Conservation (phyloP, 2,329 filamentous ascomycete genomes). For the Penicillium griseofulvum region DNA sequence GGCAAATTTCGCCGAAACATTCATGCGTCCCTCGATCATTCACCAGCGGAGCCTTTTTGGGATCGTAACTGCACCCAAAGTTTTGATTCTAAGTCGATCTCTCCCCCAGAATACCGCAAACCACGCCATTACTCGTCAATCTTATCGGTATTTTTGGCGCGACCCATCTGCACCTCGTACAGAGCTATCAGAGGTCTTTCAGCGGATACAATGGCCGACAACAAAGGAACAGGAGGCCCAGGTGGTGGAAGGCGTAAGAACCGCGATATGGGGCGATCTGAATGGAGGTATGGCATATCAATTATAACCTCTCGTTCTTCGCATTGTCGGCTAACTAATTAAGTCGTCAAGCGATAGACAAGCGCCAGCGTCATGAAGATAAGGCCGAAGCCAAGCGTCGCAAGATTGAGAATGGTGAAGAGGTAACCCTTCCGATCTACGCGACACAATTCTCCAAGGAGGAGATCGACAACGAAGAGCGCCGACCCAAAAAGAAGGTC, state of each 20-base stretch:
- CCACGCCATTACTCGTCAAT: neutral
- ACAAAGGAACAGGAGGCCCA: conserved; percentile 33
- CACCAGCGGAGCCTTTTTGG: conserved; percentile 18
- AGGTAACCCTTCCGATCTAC: conserved; percentile 49
- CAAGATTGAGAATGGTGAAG: conserved; percentile 50
- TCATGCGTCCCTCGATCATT: conserved; percentile 17
- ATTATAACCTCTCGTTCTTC: conserved; percentile 2
- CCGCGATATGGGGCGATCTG: conserved; percentile 64
- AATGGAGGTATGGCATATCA: conserved; percentile 57
- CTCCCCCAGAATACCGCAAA: neutral
- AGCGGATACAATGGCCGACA: conserved; percentile 33
- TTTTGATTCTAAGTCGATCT: neutral
- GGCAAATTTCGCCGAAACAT: conserved; percentile 11
- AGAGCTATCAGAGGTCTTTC: conserved; percentile 19
- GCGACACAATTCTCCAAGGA: conserved; percentile 65
- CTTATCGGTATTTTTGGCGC: conserved; percentile 1
- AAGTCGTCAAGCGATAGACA: conserved; percentile 54
- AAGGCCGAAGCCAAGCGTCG: conserved; percentile 56
- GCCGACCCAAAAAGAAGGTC: conserved; percentile 91
- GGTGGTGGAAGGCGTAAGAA: conserved; percentile 55
- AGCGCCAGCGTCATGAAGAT: conserved; percentile 51
- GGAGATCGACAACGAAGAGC: conserved; percentile 82
- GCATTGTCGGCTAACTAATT: conserved; percentile 47
- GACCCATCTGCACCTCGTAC: conserved; percentile 6
- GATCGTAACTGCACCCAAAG: neutral